Conservation (phyloP, 228 moss, liverwort and hornwort species). For the Sphagnum fallax region DNA sequence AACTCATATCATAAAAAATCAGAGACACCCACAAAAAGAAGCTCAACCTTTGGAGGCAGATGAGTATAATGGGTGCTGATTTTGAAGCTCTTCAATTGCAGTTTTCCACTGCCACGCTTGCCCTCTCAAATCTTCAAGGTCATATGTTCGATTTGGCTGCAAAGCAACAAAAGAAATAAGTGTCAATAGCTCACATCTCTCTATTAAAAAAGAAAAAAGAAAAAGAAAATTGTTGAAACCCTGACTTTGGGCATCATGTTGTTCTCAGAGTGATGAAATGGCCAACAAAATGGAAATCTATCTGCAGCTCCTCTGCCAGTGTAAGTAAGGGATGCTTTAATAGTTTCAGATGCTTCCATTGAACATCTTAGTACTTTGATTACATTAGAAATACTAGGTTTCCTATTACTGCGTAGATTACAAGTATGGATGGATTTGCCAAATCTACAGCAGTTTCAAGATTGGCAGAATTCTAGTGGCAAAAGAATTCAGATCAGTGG, state of each 20-base stretch:
- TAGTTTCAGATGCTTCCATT: no score
- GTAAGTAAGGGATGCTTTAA: no score
- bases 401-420: no score
- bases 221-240: background rate
- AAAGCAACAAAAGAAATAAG: background rate
- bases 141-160: slow-evolving; percentile 37
- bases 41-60: slow-evolving; percentile 1
- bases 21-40: background rate
- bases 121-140: slow-evolving; percentile 32
- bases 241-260: background rate
- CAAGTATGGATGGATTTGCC: no score
- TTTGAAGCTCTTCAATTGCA: slow-evolving; percentile 27
- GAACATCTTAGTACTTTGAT: no score
- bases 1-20: no score
- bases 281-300: no score
- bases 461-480: background rate
- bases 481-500: background rate
- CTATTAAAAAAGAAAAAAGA: background rate
- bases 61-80: slow-evolving; percentile 3
- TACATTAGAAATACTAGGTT: no score
- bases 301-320: no score
- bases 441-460: no score
- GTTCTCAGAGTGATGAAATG: background rate
- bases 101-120: slow-evolving; percentile 32
- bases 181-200: no score